Conservation (phyloP, 2,329 filamentous ascomycete genomes). For the Metarhizium anisopliae region DNA sequence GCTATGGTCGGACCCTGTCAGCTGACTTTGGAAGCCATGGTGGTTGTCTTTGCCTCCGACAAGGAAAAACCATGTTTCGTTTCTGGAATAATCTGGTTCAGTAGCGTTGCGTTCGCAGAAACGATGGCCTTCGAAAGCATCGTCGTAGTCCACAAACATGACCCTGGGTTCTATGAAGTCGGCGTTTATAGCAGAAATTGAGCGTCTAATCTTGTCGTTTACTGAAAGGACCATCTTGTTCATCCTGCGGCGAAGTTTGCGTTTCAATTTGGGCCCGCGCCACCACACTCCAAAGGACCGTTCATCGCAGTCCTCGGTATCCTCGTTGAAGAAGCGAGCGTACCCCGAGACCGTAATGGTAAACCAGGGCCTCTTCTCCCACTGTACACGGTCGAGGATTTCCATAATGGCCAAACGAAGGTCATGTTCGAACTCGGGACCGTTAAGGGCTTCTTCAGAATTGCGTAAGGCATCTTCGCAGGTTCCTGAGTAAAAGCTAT, state of each 20-base stretch:
- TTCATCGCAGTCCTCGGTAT: constrained; percentile 33
- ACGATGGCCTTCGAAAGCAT: constrained; percentile 34
- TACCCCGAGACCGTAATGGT: constrained; percentile 37
- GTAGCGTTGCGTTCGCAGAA: constrained; percentile 30
- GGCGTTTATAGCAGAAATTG: constrained; percentile 27
- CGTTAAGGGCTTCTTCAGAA: constrained; percentile 23
- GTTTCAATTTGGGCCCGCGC: constrained; percentile 31
- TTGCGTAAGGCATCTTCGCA: constrained; percentile 30
- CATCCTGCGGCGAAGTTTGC: constrained; percentile 28
- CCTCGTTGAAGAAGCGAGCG: constrained; percentile 37
- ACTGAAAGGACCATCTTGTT: constrained; percentile 34
- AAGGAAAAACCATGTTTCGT: constrained; percentile 39
- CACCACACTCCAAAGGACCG: constrained; percentile 38
- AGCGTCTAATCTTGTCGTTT: constrained; percentile 29
- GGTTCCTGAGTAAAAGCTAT: constrained; percentile 37
- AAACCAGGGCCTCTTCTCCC: constrained; percentile 35
- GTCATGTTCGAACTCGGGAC: constrained; percentile 28
- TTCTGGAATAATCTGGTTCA: constrained; percentile 34
- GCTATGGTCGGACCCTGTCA: background rate
- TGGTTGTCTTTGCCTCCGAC: constrained; percentile 34
- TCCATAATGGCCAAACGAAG: constrained; percentile 31
- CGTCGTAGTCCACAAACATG: constrained; percentile 36
- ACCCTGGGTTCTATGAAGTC: constrained; percentile 27
- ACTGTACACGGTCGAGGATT: constrained; percentile 32
- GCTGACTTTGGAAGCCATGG: background rate